A percentile compares a stretch with the other conserved stretches of the same genome.
Evolutionary conservation across 2,329 filamentous ascomycete species (phyloP).

Genomic region (Penicillium sp.): DNA sequence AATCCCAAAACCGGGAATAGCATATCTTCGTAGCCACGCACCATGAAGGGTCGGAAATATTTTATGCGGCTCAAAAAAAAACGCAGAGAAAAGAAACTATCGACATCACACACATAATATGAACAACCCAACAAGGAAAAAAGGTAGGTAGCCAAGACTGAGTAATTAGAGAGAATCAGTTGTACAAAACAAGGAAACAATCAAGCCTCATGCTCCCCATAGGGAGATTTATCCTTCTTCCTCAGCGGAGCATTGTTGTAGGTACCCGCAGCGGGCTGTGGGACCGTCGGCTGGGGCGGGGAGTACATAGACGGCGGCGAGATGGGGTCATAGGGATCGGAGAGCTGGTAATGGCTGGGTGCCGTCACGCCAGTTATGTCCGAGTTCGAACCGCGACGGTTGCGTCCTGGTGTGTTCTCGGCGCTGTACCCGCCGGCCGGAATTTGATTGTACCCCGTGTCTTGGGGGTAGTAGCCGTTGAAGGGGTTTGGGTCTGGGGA

Average conservation of each 20-base stretch:
- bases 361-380: conserved; percentile 63
- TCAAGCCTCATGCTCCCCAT: conserved; percentile 1
- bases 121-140: not conserved
- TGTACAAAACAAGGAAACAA: not conserved
- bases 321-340: conserved; percentile 64
- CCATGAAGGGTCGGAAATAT: not conserved
- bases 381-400: conserved; percentile 60
- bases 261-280: not conserved
- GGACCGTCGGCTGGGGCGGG: conserved; percentile 51
- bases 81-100: not conserved
- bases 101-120: conserved; percentile 1
- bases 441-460: conserved; percentile 16
- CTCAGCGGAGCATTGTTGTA: conserved; percentile 1
- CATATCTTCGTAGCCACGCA: conserved; percentile 3
- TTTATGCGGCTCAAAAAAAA: conserved; percentile 1
- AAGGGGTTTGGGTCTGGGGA: conserved; percentile 17
- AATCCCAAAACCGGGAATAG: not conserved
- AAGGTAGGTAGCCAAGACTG: not conserved
- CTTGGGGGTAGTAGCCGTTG: conserved; percentile 14
- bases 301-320: conserved; percentile 70
- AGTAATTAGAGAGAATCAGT: not conserved
- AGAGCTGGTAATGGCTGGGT: conserved; percentile 16
- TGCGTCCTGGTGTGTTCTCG: conserved; percentile 57
- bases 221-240: conserved; percentile 5
- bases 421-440: not conserved